These are phyloP conservation scores for Pinus tabuliformis DNA, from an alignment of 75 land plant genomes.

Conservation along the genomic window DNA sequence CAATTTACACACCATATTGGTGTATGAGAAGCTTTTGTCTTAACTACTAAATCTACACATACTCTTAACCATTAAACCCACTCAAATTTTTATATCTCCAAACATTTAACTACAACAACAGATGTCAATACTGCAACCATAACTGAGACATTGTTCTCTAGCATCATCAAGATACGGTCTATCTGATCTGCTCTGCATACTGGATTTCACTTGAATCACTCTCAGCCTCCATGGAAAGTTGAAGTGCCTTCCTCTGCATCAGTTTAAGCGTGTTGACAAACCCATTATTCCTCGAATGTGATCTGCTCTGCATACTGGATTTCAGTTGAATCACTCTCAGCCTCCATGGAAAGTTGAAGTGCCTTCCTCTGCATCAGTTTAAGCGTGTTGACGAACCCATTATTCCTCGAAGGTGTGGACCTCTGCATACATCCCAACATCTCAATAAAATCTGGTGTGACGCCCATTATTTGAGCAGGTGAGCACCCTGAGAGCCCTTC, in stretches of 20 bases:
- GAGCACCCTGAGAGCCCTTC: constrained; percentile 64
- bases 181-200: constrained; percentile 21
- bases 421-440: no score
- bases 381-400: constrained; percentile 88
- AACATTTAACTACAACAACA: no score
- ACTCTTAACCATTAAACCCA: no score
- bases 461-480: constrained; percentile 42
- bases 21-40: no score
- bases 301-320: constrained; percentile 13
- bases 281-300: constrained; percentile 86
- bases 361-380: no score
- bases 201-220: not conserved
- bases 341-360: no score
- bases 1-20: no score
- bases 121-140: no score
- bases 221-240: not conserved
- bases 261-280: constrained; percentile 71
- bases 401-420: constrained; percentile 56
- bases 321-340: not conserved
- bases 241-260: no score
- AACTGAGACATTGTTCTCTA: no score
- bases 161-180: constrained; percentile 17
- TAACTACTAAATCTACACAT: no score
- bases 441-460: constrained; percentile 62
- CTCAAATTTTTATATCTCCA: no score